Evolutionary conservation across 169 alveolate species (phyloP).

Genomic region (Plasmodium yoelii): DNA sequence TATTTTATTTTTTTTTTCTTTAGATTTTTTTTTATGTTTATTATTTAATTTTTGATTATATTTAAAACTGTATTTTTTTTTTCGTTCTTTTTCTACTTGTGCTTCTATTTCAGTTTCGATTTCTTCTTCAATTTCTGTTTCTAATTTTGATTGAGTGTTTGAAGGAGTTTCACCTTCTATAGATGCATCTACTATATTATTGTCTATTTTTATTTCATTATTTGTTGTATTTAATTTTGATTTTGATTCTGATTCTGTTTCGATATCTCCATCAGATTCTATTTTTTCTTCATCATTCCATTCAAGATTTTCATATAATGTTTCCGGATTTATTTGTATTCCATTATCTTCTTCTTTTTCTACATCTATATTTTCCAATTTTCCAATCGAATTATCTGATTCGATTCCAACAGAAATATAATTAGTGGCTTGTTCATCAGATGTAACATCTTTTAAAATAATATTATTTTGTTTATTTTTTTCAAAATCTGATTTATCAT

Average conservation of each 20-base stretch:
- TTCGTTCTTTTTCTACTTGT: neutral
- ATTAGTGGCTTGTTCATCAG: no score
- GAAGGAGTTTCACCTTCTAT: neutral
- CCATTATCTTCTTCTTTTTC: slow-evolving; percentile 6
- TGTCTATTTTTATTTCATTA: neutral
- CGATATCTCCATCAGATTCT: slow-evolving; percentile 1
- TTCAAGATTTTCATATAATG: neutral
- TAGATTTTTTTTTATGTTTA: slow-evolving; percentile 8
- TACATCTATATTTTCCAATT: neutral
- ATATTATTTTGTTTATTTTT: no score
- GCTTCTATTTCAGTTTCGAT: neutral
- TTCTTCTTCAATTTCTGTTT: neutral
- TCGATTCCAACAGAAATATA: neutral
- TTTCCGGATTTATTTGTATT: neutral
- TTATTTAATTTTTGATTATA: neutral
- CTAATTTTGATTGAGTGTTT: neutral
- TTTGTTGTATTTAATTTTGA: slow-evolving; percentile 1
- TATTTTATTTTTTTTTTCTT: slow-evolving; percentile 16
- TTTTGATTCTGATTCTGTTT: neutral
- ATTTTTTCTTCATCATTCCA: neutral
- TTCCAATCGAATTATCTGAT: slow-evolving; percentile 5
- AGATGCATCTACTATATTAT: neutral
- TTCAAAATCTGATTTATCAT: no score
- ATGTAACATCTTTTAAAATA: no score
- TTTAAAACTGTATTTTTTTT: neutral